phyloP scores from a whole-genome alignment of 108 stramenopile species.

The Stephanodiscus triporus region DNA sequence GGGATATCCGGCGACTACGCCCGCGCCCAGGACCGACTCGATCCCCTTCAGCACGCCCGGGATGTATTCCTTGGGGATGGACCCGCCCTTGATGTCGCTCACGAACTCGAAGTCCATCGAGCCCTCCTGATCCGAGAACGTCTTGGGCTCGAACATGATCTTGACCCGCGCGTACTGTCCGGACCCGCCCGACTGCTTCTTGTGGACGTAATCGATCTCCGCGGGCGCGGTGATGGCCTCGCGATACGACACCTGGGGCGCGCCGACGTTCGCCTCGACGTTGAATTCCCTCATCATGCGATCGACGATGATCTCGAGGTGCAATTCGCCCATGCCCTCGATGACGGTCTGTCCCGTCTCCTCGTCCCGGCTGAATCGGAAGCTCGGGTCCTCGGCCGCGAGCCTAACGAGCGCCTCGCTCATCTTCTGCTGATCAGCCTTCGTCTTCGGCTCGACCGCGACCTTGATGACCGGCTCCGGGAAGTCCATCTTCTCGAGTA shows the following conservation, averaged over 20 bases:
- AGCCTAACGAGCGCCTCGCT: slow-evolving; percentile 94
- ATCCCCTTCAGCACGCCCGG: slow-evolving; percentile 98
- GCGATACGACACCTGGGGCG: slow-evolving; percentile 95
- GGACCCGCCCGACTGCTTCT: slow-evolving; percentile 98
- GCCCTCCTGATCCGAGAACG: slow-evolving; percentile 85
- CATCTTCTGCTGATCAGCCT: slow-evolving; percentile 94
- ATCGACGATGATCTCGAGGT: slow-evolving; percentile 99
- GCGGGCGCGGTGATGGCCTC: slow-evolving; percentile 95
- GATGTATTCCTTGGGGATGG: slow-evolving; percentile 97
- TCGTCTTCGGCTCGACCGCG: slow-evolving; percentile 96
- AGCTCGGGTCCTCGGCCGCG: slow-evolving; percentile 97
- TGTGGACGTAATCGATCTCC: slow-evolving; percentile 98
- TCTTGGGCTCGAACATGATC: slow-evolving; percentile 93
- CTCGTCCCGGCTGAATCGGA: slow-evolving; percentile 94
- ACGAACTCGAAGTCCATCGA: slow-evolving; percentile 94
- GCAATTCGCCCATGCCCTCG: slow-evolving; percentile 99
- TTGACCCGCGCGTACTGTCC: slow-evolving; percentile 98
- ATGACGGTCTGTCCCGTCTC: slow-evolving; percentile 98
- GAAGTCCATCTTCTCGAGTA: slow-evolving; percentile 98
- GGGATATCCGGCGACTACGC: slow-evolving; percentile 96
- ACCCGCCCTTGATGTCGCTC: slow-evolving; percentile 97
- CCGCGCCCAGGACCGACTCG: slow-evolving; percentile 90
- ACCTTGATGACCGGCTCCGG: slow-evolving; percentile 98
- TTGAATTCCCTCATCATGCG: slow-evolving; percentile 99
- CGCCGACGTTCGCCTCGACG: slow-evolving; percentile 92